Evolutionary conservation across 495 filamentous ascomycete species (phyloP).

Genomic region (Annulohypoxylon nitens): DNA sequence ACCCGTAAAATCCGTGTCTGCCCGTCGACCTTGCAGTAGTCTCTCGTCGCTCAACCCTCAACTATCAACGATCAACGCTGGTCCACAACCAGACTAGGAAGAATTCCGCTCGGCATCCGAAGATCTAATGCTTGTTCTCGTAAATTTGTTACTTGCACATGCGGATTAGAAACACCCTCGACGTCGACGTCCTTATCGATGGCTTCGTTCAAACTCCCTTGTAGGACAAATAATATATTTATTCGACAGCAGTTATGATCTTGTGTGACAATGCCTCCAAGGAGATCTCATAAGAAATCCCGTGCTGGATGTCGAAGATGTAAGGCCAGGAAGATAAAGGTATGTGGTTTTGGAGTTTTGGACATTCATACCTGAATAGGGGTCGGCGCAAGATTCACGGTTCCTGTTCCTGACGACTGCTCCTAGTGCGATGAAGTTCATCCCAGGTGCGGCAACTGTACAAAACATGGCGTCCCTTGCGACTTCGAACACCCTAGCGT

Average conservation of each 20-base stretch:
- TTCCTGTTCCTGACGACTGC: conserved; percentile 3
- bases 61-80: not conserved
- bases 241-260: conserved; percentile 36
- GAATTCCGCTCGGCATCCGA: conserved; percentile 18
- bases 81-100: not conserved
- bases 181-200: conserved; percentile 41
- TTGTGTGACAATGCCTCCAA: conserved; percentile 62
- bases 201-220: conserved; percentile 43
- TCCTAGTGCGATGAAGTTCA: conserved; percentile 73
- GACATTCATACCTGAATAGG: not conserved
- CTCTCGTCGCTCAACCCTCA: not conserved
- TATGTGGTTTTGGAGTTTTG: conserved; percentile 40
- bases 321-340: conserved; percentile 74
- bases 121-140: conserved; percentile 6
- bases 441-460: conserved; percentile 71
- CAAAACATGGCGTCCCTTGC: conserved; percentile 72
- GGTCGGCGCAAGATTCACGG: conserved; percentile 27
- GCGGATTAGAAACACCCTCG: conserved; percentile 9
- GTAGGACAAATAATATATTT: conserved; percentile 24
- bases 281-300: conserved; percentile 74
- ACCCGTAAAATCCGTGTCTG: conserved; percentile 18
- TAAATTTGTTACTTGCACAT: not conserved
- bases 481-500: conserved; percentile 68
- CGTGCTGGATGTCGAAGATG: conserved; percentile 71
- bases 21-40: conserved; percentile 6